phyloP scores from a whole-genome alignment of 2,329 filamentous ascomycete species.

The Coniochaeta pulveracea region DNA sequence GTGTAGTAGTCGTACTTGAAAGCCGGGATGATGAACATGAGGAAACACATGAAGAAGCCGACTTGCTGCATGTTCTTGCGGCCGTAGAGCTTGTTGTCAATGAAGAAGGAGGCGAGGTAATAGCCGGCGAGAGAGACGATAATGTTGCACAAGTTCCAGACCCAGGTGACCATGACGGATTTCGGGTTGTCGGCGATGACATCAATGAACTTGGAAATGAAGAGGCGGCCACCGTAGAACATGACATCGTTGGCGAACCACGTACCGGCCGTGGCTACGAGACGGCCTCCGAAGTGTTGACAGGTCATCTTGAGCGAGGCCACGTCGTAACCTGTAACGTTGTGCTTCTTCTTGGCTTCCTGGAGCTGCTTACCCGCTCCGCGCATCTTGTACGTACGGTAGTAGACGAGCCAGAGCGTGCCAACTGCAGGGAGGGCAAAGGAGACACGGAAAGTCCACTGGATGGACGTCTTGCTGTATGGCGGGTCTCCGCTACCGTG shows the following conservation, averaged over 20 bases:
- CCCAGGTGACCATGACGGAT: slow-evolving; percentile 77
- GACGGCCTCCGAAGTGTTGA: slow-evolving; percentile 72
- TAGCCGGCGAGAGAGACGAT: slow-evolving; percentile 79
- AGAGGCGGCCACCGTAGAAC: slow-evolving; percentile 98
- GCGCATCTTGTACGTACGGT: slow-evolving; percentile 91
- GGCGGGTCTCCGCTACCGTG: slow-evolving; percentile 63
- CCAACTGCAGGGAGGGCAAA: slow-evolving; percentile 87
- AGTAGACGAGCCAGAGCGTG: slow-evolving; percentile 91
- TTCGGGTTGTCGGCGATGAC: slow-evolving; percentile 60
- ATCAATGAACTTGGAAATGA: slow-evolving; percentile 81
- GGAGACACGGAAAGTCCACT: slow-evolving; percentile 86
- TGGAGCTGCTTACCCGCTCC: slow-evolving; percentile 74
- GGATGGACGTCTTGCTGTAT: slow-evolving; percentile 65
- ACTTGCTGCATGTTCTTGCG: slow-evolving; percentile 94
- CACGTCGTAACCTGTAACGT: slow-evolving; percentile 89
- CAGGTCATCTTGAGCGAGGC: slow-evolving; percentile 69
- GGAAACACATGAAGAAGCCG: slow-evolving; percentile 85
- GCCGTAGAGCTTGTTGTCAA: slow-evolving; percentile 94
- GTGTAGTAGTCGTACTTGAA: slow-evolving; percentile 85
- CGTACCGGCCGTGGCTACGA: slow-evolving; percentile 74
- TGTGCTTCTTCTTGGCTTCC: slow-evolving; percentile 71
- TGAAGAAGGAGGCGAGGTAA: slow-evolving; percentile 78
- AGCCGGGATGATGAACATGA: slow-evolving; percentile 85
- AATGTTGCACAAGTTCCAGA: slow-evolving; percentile 88
- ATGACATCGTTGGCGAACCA: slow-evolving; percentile 98